Base-by-base conservation (phyloP, 2,329 filamentous ascomycete species). In the Scedosporium boydii region DNA sequence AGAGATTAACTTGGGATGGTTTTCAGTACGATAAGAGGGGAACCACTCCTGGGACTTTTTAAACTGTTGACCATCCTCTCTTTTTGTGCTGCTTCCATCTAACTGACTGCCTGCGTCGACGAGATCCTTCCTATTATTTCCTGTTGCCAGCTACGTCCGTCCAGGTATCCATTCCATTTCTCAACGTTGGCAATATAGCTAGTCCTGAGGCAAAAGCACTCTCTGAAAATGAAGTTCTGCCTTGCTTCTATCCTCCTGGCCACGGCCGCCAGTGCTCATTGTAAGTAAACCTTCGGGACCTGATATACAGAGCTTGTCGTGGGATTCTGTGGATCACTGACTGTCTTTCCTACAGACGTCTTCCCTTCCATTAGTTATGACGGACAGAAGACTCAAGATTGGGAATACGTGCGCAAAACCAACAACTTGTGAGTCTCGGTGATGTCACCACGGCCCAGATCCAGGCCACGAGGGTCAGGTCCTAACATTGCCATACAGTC, bases 351-450 rank as follows among this genome's bases (percentile, higher is more conserved):
- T 2, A 7, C 21, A 78, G 77, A 78, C 64, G 74, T 73, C 55
- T 78, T 78, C 68, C 76, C 76, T 9, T 74, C 73, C 59, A 70
- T 77, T n/a, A 68, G 71, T 46, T 71, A 73, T 6, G 67, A 68
- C 46, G 68, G 72, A 44, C 65, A 64, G 23, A 67, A 68, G 58
- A 74, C 73, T 0, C 65, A 61, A 55, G 77, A 80, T 68, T 82
- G 80, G 80, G 74, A 76, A 57, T 74, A 76, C 51, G 75, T 81
- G 56, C 74, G 79, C 26, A 76, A 77, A 66, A 80, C 79, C 9
- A 74, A 76, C 58, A 81, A 81, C 70, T 81, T 44, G 60, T 62
- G 57, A 62, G 60, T 60, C 10, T 41, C 16, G 7, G 23, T 27
- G 18, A 23, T 21, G 23, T 16, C 38, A 21, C 12, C 14, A 21